Conservation (phyloP, 2,329 filamentous ascomycete species). For the Knoxdaviesia capensis region DNA sequence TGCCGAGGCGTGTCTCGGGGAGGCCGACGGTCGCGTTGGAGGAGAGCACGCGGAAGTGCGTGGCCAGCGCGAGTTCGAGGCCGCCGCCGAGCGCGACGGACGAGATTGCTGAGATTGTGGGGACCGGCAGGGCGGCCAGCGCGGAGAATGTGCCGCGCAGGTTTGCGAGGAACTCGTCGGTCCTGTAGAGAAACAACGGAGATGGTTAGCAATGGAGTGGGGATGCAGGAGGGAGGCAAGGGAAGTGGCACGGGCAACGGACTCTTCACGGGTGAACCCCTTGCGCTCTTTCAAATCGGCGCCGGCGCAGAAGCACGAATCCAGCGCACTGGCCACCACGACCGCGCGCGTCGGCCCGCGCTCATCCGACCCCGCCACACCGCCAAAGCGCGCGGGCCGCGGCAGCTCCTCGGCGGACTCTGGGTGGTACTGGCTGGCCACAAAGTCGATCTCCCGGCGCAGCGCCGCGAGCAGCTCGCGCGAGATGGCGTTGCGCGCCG, state of each 20-base stretch:
- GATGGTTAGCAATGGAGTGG: not conserved
- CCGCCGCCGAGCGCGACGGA: slow-evolving; percentile 81
- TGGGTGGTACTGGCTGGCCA: slow-evolving; percentile 46
- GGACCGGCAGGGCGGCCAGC: slow-evolving; percentile 60
- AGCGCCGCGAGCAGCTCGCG: slow-evolving; percentile 53
- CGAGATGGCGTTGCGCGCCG: slow-evolving; percentile 82
- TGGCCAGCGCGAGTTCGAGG: slow-evolving; percentile 77
- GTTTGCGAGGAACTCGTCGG: slow-evolving; percentile 52
- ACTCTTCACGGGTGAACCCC: slow-evolving; percentile 63
- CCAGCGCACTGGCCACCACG: slow-evolving; percentile 68
- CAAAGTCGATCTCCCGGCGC: slow-evolving; percentile 47
- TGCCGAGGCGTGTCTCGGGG: slow-evolving; percentile 81
- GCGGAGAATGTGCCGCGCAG: slow-evolving; percentile 58
- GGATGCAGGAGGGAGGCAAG: not conserved
- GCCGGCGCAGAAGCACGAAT: slow-evolving; percentile 78
- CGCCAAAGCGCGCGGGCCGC: slow-evolving; percentile 19
- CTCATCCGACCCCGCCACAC: slow-evolving; percentile 20
- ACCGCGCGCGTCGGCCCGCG: slow-evolving; percentile 53
- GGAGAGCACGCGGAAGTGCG: slow-evolving; percentile 71
- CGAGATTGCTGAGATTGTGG: slow-evolving; percentile 74
- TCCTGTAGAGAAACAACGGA: slow-evolving; percentile 27
- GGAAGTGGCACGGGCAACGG: slow-evolving; percentile 3
- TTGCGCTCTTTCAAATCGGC: slow-evolving; percentile 82
- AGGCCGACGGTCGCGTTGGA: slow-evolving; percentile 63
- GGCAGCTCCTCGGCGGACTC: slow-evolving; percentile 30